phyloP scores from a whole-genome alignment of 2,329 filamentous ascomycete species.

The Talaromyces funiculosus region DNA sequence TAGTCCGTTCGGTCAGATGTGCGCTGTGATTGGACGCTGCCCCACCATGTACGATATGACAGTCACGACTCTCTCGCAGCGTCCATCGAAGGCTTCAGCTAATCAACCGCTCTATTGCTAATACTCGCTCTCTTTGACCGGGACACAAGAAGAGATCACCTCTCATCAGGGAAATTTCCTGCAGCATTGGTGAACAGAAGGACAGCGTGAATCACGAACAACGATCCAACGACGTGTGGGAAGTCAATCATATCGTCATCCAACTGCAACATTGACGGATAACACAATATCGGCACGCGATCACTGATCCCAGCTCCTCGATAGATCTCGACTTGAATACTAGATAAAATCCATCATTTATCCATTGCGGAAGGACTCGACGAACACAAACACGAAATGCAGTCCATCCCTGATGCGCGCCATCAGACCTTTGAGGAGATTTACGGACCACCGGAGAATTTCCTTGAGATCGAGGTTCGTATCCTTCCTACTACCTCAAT shows the following conservation, averaged over 20 bases:
- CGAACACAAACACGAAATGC: conserved; percentile 44
- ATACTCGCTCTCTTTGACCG: too few species aligned
- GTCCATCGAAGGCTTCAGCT: background rate
- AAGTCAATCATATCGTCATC: background rate
- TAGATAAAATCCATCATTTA: background rate
- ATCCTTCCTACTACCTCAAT: too few species aligned
- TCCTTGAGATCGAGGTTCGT: conserved; percentile 87
- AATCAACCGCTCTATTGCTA: background rate
- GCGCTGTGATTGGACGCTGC: conserved; percentile 1
- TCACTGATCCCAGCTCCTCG: conserved; percentile 46
- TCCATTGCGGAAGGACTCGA: background rate
- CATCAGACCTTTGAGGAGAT: conserved; percentile 98
- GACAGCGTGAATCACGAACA: background rate
- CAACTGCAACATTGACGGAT: conserved; percentile 38
- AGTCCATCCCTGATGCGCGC: conserved; percentile 62
- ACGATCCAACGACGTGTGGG: background rate
- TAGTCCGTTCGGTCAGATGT: background rate
- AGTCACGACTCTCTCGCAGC: background rate
- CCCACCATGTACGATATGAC: background rate
- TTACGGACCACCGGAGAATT: conserved; percentile 97
- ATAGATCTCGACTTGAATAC: conserved; percentile 15
- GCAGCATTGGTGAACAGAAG: background rate
- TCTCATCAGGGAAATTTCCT: background rate
- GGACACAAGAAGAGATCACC: background rate
- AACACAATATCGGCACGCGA: conserved; percentile 51